Base-by-base conservation (phyloP, 1,284 basidiomycete species). In the Melampsora larici-populina region DNA sequence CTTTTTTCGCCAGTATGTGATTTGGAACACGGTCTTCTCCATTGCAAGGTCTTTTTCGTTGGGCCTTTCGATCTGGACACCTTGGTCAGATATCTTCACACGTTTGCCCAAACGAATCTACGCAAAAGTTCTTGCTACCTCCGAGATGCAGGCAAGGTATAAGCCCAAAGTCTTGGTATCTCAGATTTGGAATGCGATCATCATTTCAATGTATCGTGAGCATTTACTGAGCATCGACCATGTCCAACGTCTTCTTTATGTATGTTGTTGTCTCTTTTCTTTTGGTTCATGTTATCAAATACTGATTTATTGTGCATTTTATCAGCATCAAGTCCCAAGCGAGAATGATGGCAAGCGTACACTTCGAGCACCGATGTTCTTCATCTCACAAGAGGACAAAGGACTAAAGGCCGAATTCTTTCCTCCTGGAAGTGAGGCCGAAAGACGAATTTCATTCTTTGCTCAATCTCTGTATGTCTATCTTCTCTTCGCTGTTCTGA, bases 121-220 rank as follows among this genome's bases (percentile, higher is more conserved):
- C 82, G 89, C 94, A 74, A 97, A 97, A 87, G 84, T 97, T 43
- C 87, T 97, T 78, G 92, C 94, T 4, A 95, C 93, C 0, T 85
- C 87, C 71, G 93, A 97, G 80, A 95, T 97, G 92, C 93, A 95
- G 84, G 89, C 94, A 80, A 94, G 93, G 86, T 97, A 97, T 86
- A 97, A 97, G 86, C 94, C 94, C 60, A 97, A 97, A 90, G 94
- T 97, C 46, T 87, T 97, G 48, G 94, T 97, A 48, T 96, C 93
- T 29, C 94, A 97, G 85, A 93, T 97, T 79, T 97, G 94, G 94
- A 97, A 97, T 84, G 94, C 94, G 51, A 90, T 97, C 85, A 96
- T 97, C 85, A 97, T 97, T 80, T 97, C 94, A n/a, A 97, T 97
- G 94, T 97, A 97, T 85, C 90, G 94, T 82, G 94, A 97, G 84